Evolutionary conservation across 2,329 filamentous ascomycete species (phyloP).

Genomic region (Chaetomium strumarium): DNA sequence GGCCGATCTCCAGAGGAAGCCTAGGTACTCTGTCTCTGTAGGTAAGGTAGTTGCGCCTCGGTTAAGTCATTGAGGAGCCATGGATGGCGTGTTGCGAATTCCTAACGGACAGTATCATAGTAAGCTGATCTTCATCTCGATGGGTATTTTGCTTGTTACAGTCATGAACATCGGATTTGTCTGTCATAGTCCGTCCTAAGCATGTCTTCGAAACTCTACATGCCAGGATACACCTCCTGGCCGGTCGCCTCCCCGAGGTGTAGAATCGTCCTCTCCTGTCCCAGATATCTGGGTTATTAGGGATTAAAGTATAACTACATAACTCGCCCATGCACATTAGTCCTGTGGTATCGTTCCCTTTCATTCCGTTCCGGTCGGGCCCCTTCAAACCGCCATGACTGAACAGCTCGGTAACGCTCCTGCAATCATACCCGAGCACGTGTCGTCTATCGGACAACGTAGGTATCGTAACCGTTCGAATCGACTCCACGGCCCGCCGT

Average conservation of each 20-base stretch:
- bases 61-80: no score
- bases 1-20: no score
- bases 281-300: background rate
- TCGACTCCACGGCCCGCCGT: background rate
- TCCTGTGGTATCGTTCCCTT: background rate
- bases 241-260: background rate
- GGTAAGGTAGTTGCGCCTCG: no score
- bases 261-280: background rate
- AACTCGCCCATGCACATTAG: background rate
- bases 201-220: background rate
- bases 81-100: no score
- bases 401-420: background rate
- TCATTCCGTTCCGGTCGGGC: background rate
- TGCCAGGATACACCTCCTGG: background rate
- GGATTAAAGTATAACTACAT: constrained; percentile 9
- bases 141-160: no score
- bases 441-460: background rate
- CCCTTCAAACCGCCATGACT: no score
- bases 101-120: no score
- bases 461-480: background rate
- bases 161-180: no score
- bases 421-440: background rate
- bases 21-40: no score
- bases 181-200: no score
- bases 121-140: no score